Percentiles rank a stretch among this genome's conserved stretches.
These are phyloP conservation scores for Aspergillus aculeatinus DNA, from an alignment of 2,329 filamentous ascomycete genomes.

Conservation along the genomic window DNA sequence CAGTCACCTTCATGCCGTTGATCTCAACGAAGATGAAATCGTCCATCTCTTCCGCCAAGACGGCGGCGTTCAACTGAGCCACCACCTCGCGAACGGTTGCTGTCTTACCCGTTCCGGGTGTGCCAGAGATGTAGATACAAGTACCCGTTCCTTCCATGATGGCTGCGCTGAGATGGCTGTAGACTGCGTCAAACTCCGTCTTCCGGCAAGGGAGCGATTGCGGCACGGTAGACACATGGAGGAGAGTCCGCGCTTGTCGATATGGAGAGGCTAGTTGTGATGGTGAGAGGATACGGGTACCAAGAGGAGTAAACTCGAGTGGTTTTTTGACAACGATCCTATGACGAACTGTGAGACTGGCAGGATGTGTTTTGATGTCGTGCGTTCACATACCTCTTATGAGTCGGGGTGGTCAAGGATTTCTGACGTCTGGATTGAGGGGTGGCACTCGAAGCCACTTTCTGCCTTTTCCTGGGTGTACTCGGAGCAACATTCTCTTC, in stretches of 20 bases:
- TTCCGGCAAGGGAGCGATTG: conserved; percentile 87
- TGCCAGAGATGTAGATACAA: conserved; percentile 99
- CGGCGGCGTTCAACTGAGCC: conserved; percentile 80
- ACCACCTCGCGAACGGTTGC: conserved; percentile 96
- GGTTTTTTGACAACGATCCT: conserved; percentile 77
- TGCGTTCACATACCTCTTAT: conserved; percentile 54
- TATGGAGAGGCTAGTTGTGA: conserved; percentile 78
- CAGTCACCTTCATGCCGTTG: conserved; percentile 99
- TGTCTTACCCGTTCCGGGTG: conserved; percentile 94
- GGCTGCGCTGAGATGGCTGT: conserved; percentile 88
- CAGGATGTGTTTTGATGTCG: conserved; percentile 18
- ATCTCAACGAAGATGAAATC: conserved; percentile 99
- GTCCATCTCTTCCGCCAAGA: conserved; percentile 85
- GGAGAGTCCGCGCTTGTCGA: conserved; percentile 79
- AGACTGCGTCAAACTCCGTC: conserved; percentile 86
- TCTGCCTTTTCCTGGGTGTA: conserved; percentile 60
- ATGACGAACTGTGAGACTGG: conserved; percentile 16
- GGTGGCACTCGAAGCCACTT: conserved; percentile 48
- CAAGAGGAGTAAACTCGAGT: conserved; percentile 92
- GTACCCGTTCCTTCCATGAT: conserved; percentile 91
- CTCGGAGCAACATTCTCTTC: conserved; percentile 35
- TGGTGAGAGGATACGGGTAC: conserved; percentile 78
- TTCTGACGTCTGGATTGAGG: conserved; percentile 44
- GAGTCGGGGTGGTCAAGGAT: conserved; percentile 59
- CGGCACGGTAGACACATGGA: conserved; percentile 93